phyloP scores from a whole-genome alignment of 2,329 filamentous ascomycete genomes.

The Pestalotiopsis sp. region DNA sequence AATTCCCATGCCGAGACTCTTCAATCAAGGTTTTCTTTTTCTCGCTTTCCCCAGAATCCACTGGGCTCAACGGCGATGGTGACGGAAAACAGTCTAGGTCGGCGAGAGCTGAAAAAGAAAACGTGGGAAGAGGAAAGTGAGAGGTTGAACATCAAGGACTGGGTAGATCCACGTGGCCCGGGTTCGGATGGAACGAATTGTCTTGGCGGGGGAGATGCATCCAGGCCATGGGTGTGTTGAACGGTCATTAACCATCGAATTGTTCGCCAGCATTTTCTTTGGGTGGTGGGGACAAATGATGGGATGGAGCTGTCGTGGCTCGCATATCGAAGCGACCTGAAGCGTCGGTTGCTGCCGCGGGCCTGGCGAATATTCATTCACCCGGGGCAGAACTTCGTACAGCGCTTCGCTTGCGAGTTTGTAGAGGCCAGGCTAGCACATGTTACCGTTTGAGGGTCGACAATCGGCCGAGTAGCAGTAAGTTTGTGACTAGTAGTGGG shows the following conservation, averaged over 20 bases:
- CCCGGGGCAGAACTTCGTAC: not conserved
- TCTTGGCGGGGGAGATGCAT: not conserved
- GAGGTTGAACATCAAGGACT: not conserved
- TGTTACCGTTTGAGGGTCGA: too few relatives aligned
- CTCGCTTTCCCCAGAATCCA: not conserved
- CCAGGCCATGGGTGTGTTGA: not conserved
- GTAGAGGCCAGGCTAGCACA: too few relatives aligned
- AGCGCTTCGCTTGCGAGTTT: not conserved
- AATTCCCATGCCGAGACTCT: not conserved
- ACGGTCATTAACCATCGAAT: not conserved
- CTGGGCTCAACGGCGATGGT: not conserved
- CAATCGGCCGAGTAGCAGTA: not conserved
- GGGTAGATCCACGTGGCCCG: not conserved
- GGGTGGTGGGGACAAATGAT: not conserved
- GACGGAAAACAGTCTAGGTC: not conserved
- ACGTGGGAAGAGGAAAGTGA: not conserved
- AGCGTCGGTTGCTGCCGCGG: not conserved
- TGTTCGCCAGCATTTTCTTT: not conserved
- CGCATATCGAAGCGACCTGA: not conserved
- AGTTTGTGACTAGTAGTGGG: not conserved
- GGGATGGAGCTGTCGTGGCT: not conserved
- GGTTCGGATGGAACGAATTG: not conserved
- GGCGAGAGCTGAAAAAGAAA: not conserved
- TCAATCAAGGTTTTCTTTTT: not conserved
- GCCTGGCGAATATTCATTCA: not conserved